phyloP scores from a whole-genome alignment of 192 early-diverging fungal genomes.

The Entomortierella chlamydospora region DNA sequence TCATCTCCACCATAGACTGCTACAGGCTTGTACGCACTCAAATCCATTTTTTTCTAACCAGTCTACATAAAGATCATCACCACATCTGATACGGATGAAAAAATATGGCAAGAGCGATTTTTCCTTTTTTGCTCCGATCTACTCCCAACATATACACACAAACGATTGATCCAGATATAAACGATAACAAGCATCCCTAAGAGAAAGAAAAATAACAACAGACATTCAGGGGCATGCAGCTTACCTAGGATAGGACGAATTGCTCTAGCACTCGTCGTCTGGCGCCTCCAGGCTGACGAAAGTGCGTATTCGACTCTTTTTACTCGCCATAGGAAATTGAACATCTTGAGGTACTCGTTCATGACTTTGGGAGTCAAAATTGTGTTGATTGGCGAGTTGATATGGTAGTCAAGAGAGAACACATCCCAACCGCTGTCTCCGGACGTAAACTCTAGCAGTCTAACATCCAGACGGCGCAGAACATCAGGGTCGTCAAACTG shows the following conservation, averaged over 20 bases:
- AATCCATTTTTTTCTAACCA: no score
- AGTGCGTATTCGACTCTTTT: constrained; percentile 89
- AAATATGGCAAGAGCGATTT: no score
- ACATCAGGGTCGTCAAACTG: constrained; percentile 86
- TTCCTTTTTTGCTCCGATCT: no score
- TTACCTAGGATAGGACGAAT: constrained; percentile 59
- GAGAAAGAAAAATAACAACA: not conserved
- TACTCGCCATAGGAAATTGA: constrained; percentile 89
- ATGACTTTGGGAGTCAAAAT: constrained; percentile 81
- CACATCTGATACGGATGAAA: no score
- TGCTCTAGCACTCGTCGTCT: constrained; percentile 74
- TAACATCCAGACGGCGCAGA: constrained; percentile 81
- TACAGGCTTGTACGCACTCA: no score
- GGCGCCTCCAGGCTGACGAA: constrained; percentile 78
- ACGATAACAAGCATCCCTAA: no score
- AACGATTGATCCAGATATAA: no score
- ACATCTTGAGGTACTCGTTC: constrained; percentile 85
- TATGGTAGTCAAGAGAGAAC: constrained; percentile 89
- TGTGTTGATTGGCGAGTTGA: constrained; percentile 85
- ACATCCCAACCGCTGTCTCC: constrained; percentile 92
- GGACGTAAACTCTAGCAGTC: constrained; percentile 75
- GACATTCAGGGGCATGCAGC: not conserved
- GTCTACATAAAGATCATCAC: no score
- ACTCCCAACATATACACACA: no score
- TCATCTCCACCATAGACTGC: no score